Evolutionary conservation across 2,329 filamentous ascomycete species (phyloP).

Genomic region (Beauveria brongniartii): DNA sequence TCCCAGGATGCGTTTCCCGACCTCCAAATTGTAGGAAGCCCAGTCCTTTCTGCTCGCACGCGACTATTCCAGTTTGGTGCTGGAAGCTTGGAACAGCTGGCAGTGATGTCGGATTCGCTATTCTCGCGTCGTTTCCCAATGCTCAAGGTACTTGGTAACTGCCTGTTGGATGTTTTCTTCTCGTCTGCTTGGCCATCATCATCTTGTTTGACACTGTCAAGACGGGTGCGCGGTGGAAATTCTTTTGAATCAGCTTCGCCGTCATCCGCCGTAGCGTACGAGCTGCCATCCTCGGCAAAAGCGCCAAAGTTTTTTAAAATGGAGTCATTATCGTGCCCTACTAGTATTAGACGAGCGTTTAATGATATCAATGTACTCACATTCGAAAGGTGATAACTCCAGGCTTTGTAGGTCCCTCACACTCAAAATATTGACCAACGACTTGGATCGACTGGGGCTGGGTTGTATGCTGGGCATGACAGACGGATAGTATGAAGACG

Average conservation of each 20-base stretch:
- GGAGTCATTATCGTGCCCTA: slow-evolving; percentile 19
- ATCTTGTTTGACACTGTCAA: neutral
- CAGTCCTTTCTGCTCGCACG: neutral
- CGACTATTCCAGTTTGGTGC: neutral
- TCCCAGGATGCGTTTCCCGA: neutral
- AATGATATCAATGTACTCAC: slow-evolving; percentile 16
- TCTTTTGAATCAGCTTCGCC: neutral
- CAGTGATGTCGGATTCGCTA: neutral
- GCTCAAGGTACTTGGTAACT: neutral
- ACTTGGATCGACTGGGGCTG: slow-evolving; percentile 22
- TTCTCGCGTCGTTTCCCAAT: neutral
- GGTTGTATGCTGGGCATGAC: slow-evolving; percentile 25
- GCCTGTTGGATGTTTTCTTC: neutral
- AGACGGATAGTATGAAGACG: slow-evolving; percentile 26
- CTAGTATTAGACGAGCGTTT: neutral
- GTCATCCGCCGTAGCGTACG: slow-evolving; percentile 20
- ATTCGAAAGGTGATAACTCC: slow-evolving; percentile 27
- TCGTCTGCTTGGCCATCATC: neutral
- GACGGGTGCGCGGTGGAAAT: neutral
- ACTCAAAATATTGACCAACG: slow-evolving; percentile 22
- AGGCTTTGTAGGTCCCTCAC: slow-evolving; percentile 26
- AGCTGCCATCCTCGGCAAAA: slow-evolving; percentile 19
- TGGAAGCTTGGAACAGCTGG: neutral
- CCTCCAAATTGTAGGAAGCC: neutral
- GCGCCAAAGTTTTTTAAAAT: slow-evolving; percentile 13